These are phyloP conservation scores for Erysimum pusillum DNA, from an alignment of 441 rosid genomes.

Conservation along the genomic window DNA sequence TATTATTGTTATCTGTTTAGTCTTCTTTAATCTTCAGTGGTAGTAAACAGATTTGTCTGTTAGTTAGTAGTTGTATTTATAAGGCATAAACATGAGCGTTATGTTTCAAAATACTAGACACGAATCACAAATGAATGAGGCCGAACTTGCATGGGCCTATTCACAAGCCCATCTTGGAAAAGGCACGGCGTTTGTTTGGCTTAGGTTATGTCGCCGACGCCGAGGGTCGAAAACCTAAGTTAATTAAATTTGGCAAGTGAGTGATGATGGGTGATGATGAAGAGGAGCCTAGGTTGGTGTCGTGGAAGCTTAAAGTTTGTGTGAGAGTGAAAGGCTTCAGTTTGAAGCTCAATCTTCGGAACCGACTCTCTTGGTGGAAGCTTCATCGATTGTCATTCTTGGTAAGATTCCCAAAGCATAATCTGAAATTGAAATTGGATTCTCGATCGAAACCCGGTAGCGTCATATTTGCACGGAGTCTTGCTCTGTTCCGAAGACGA, in stretches of 20 bases:
- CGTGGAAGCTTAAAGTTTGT: slow-evolving; percentile 35
- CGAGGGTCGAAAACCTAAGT: background rate
- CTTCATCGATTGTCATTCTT: slow-evolving; percentile 34
- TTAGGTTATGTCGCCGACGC: slow-evolving; percentile 8
- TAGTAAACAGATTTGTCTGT: too few species aligned
- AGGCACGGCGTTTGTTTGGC: background rate
- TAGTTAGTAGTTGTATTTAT: too few species aligned
- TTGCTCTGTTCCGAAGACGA: background rate
- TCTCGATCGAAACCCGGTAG: slow-evolving; percentile 29
- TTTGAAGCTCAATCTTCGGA: slow-evolving; percentile 32
- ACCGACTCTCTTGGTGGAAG: slow-evolving; percentile 33
- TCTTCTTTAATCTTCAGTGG: background rate
- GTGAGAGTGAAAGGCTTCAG: slow-evolving; percentile 16
- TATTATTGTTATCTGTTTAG: too few species aligned
- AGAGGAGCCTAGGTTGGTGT: slow-evolving; percentile 4
- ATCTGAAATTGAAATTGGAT: slow-evolving; percentile 33
- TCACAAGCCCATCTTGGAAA: background rate
- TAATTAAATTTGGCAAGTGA: background rate
- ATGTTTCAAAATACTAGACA: background rate
- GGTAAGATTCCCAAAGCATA: slow-evolving; percentile 38
- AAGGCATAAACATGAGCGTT: background rate
- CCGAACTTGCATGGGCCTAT: background rate
- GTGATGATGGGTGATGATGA: slow-evolving; percentile 19
- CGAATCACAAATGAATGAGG: background rate
- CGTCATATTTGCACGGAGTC: background rate